Evolutionary conservation across 2,329 filamentous ascomycete genomes (phyloP).

Genomic region (Zelopaecilomyces penicillatus): DNA sequence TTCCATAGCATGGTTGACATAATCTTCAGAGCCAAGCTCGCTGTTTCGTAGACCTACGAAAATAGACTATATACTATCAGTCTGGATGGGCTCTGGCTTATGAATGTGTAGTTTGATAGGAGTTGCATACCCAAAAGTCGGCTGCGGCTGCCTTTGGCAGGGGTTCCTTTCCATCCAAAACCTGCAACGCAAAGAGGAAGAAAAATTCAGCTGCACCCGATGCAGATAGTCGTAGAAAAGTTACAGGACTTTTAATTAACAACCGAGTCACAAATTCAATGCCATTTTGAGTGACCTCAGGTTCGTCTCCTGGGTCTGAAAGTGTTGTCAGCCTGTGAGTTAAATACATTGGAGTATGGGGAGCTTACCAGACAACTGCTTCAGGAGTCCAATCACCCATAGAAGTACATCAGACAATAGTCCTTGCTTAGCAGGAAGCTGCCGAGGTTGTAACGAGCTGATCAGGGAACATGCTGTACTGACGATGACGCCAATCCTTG

Average conservation of each 20-base stretch:
- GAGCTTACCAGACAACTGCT: constrained; percentile 51
- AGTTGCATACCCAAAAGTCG: constrained; percentile 61
- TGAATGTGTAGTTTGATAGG: neutral
- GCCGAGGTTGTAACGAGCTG: constrained; percentile 45
- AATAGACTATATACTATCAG: constrained; percentile 33
- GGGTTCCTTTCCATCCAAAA: constrained; percentile 62
- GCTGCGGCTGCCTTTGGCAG: constrained; percentile 67
- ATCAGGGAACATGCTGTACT: constrained; percentile 64
- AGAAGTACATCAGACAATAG: constrained; percentile 46
- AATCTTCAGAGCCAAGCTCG: constrained; percentile 32
- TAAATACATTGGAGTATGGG: neutral
- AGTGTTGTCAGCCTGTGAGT: neutral
- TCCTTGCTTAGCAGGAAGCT: constrained; percentile 33
- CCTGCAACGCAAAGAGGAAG: constrained; percentile 63
- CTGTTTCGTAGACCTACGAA: constrained; percentile 43
- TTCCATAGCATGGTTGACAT: constrained; percentile 41
- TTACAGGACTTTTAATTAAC: constrained; percentile 49
- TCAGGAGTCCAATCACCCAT: constrained; percentile 56
- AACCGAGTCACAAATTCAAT: constrained; percentile 64
- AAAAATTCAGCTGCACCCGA: constrained; percentile 53
- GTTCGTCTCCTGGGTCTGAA: constrained; percentile 56
- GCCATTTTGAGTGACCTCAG: constrained; percentile 64
- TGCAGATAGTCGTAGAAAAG: constrained; percentile 51
- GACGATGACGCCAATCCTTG: constrained; percentile 60
- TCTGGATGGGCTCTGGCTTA: neutral